Percentiles rank a stretch among this genome's conserved stretches.
These are phyloP conservation scores for Mentha longifolia DNA, from an alignment of 257 asterid genomes.

Conservation along the genomic window DNA sequence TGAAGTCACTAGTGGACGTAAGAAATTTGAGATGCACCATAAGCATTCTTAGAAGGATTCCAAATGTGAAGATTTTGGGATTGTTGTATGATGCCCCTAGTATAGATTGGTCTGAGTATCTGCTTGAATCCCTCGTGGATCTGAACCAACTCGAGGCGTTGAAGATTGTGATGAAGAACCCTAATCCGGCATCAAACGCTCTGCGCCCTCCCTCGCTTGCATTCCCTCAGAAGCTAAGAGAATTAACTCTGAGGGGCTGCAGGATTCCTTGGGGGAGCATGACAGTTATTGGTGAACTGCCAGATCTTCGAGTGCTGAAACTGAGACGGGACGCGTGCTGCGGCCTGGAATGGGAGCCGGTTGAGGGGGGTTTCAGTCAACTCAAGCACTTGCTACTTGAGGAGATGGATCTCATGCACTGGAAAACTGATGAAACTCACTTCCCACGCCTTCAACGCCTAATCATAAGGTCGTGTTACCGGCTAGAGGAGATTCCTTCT, in stretches of 20 bases:
- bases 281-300: slow-evolving; percentile 30
- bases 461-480: not conserved
- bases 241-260: slow-evolving; percentile 18
- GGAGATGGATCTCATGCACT: not conserved
- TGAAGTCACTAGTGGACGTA: too few relatives aligned
- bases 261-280: slow-evolving; percentile 26
- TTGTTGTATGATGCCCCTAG: too few relatives aligned
- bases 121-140: slow-evolving; percentile 25
- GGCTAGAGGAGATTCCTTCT: not conserved
- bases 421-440: not conserved
- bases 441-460: slow-evolving; percentile 30
- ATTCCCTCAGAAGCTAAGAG: slow-evolving; percentile 10
- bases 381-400: slow-evolving; percentile 16
- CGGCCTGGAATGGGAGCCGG: slow-evolving; percentile 6
- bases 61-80: too few relatives aligned
- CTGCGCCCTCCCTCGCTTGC: not conserved
- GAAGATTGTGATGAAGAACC: not conserved
- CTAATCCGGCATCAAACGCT: not conserved
- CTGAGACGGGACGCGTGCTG: not conserved
- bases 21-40: too few relatives aligned
- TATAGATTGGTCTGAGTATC: too few relatives aligned
- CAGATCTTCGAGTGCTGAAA: slow-evolving; percentile 27
- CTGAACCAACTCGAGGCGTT: slow-evolving; percentile 23
- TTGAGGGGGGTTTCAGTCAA: not conserved
- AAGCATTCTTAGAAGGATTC: too few relatives aligned